Base-by-base conservation (phyloP, 2,329 filamentous ascomycete genomes). In the Dactylellina parvicollis region DNA sequence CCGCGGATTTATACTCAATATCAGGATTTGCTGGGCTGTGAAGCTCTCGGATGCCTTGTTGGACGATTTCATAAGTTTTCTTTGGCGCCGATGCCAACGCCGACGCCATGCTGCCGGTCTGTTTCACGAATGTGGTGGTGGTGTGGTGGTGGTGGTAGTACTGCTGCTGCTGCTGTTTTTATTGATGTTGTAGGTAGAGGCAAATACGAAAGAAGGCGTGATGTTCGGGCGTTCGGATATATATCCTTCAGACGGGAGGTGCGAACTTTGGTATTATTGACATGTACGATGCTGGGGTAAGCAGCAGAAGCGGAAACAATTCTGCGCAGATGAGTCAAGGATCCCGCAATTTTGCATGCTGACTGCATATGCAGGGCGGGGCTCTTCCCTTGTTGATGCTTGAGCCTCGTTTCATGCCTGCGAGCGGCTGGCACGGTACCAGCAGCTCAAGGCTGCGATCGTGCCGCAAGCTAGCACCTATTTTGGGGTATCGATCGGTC, bases 41-140 rank as follows among this genome's bases (percentile, higher is more conserved):
- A 20, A 83, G 75, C 61, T 82, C 79, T 50, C 80, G 79, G 75
- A 83, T 78, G 3, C 80, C 81, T 72, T 82, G 82, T 32, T 81
- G 79, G 8, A 81, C 80, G 28, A 79, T 77, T 40, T 79, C 80
- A 36, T 81, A 80, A 4, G 65, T 70, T 36, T 70, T 70, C 44
- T 70, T 70, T 1, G 47, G 49, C 56, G 47, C 38, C 8, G 30
- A 32, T 8, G 49, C 49, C 14, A 55, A 61, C 28, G 49, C 49
- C 14, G 65, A 61, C 28, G 65, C 55, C 65, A 56, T 56, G 1
- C 18, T 52, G 47, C 20, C 4, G 30, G 7, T 34, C 7, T 14
- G 14, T 7, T 34, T 34, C 30, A 7, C 30, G n/a, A n/a, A n/a
- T 42, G 44, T 20, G 24, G 24, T 9, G 20, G 4, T 49, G 20